These are phyloP conservation scores for Boletus sensibilis DNA, from an alignment of 768 basidiomycete species.

Conservation along the genomic window DNA sequence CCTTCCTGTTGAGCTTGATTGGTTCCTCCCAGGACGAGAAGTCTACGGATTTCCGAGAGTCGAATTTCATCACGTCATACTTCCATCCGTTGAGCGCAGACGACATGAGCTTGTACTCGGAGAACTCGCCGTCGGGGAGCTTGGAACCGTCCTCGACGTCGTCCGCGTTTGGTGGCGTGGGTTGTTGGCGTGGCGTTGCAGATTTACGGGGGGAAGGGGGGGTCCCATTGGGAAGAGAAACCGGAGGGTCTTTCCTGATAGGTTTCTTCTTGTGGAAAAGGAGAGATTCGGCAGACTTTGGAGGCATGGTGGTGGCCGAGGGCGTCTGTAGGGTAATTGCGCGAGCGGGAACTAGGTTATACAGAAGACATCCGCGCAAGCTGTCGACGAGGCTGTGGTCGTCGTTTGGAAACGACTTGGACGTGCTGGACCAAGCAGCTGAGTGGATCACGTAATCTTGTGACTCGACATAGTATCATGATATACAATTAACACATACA, in stretches of 20 bases:
- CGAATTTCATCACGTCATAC: slow-evolving; percentile 92
- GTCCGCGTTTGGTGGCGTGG: slow-evolving; percentile 39
- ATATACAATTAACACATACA: slow-evolving; percentile 14
- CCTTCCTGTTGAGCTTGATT: slow-evolving; percentile 87
- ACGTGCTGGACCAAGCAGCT: slow-evolving; percentile 3
- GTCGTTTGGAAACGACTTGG: background rate
- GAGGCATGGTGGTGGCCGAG: slow-evolving; percentile 20
- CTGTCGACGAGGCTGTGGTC: background rate
- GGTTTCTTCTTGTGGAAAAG: slow-evolving; percentile 69
- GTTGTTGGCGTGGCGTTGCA: slow-evolving; percentile 39
- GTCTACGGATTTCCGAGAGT: slow-evolving; percentile 70
- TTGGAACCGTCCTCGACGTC: slow-evolving; percentile 51
- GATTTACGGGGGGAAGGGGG: slow-evolving; percentile 37
- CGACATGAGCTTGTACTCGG: slow-evolving; percentile 78
- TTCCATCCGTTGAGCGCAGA: slow-evolving; percentile 84
- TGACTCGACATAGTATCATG: background rate
- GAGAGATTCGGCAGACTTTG: slow-evolving; percentile 42
- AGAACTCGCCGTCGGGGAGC: slow-evolving; percentile 66
- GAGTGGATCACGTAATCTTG: slow-evolving; percentile 28
- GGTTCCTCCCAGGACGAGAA: slow-evolving; percentile 67
- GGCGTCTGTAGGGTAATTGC: background rate
- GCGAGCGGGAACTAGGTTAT: background rate
- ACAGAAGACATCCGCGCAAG: slow-evolving; percentile 1
- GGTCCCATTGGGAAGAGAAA: slow-evolving; percentile 9
- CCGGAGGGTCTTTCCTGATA: slow-evolving; percentile 27